These are phyloP conservation scores for Penicillium sp. DNA, from an alignment of 2,329 filamentous ascomycete genomes.

Conservation along the genomic window DNA sequence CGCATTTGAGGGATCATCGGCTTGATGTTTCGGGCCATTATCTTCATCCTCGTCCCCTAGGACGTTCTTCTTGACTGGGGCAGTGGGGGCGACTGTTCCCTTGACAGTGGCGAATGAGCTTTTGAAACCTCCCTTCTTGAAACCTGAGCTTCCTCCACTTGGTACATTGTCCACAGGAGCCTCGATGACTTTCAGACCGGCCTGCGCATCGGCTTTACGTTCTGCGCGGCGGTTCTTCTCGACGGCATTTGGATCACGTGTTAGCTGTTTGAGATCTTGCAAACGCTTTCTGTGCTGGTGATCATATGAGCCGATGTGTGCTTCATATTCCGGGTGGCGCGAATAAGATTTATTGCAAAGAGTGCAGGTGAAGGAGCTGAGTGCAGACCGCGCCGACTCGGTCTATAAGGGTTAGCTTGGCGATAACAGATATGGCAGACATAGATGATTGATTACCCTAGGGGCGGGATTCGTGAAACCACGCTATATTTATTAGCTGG, in stretches of 20 bases:
- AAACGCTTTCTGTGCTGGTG: constrained; percentile 81
- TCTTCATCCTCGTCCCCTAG: constrained; percentile 42
- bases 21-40: constrained; percentile 22
- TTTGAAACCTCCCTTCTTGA: constrained; percentile 82
- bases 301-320: constrained; percentile 90
- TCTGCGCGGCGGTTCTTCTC: constrained; percentile 44
- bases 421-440: neutral
- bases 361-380: constrained; percentile 77
- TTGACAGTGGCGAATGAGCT: constrained; percentile 65
- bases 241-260: constrained; percentile 42
- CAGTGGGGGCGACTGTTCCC: constrained; percentile 25
- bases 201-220: constrained; percentile 44
- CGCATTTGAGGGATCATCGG: constrained; percentile 6
- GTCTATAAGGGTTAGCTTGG: constrained; percentile 38
- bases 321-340: constrained; percentile 93
- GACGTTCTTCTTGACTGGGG: constrained; percentile 41
- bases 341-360: constrained; percentile 93
- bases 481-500: constrained; percentile 33
- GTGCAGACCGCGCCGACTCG: constrained; percentile 68
- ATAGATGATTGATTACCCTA: constrained; percentile 32
- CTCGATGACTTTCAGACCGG: constrained; percentile 39
- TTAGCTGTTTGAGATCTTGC: constrained; percentile 48
- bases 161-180: constrained; percentile 25
- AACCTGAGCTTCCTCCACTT: constrained; percentile 40
- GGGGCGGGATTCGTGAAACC: constrained; percentile 48